Conservation (phyloP, 495 filamentous ascomycete species). For the Halenospora varia region DNA sequence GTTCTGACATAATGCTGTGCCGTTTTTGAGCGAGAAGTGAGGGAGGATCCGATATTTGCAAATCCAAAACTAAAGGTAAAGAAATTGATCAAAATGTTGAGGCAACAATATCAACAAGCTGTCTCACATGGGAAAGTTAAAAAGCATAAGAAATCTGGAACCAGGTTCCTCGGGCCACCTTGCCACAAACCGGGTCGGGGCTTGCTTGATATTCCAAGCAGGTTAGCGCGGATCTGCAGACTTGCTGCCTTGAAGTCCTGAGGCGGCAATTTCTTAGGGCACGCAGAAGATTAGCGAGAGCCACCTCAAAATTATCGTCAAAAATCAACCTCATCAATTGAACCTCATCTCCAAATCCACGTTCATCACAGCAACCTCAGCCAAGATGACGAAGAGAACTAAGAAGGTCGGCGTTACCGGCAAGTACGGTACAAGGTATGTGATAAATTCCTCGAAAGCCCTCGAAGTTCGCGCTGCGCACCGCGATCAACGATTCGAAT, state of each 20-base stretch:
- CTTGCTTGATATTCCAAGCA: background rate
- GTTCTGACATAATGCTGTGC: slow-evolving; percentile 24
- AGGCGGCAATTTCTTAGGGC: slow-evolving; percentile 1
- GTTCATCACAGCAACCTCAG: slow-evolving; percentile 28
- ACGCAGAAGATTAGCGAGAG: slow-evolving; percentile 4
- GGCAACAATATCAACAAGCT: too few species aligned
- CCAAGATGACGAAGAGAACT: slow-evolving; percentile 93
- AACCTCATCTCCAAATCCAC: slow-evolving; percentile 21
- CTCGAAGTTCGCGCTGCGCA: background rate
- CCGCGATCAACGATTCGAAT: background rate
- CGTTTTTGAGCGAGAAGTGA: background rate
- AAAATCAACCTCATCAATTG: slow-evolving; percentile 15
- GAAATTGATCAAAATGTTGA: too few species aligned
- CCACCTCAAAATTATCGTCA: slow-evolving; percentile 12
- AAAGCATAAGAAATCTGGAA: too few species aligned
- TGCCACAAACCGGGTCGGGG: too few species aligned
- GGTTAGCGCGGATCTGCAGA: background rate
- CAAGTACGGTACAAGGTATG: slow-evolving; percentile 57
- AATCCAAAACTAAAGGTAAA: too few species aligned
- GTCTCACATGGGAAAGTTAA: too few species aligned
- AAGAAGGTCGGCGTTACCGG: slow-evolving; percentile 92
- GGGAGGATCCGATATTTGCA: too few species aligned
- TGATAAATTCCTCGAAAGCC: slow-evolving; percentile 13
- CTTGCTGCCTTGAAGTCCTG: background rate
- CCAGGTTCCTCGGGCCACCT: too few species aligned